Base-by-base conservation (phyloP, 2,329 filamentous ascomycete genomes). In the Alternaria metachromatica region DNA sequence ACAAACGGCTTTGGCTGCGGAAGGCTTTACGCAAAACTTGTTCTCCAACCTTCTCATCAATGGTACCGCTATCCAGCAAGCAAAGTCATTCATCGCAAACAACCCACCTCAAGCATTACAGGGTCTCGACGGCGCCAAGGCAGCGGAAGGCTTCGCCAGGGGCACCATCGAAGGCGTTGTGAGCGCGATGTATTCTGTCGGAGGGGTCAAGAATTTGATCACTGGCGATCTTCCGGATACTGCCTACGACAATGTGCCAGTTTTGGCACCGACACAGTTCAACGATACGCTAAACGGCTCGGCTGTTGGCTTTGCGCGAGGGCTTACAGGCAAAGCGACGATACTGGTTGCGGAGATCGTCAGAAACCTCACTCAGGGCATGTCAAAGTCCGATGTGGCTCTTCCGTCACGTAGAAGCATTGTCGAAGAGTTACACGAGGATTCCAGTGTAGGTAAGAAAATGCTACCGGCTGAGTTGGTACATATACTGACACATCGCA, bases 241-340 rank as follows among this genome's bases (percentile, higher is more conserved):
- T 8, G 62, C 69, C 4, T 43, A 72, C 5, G 66, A 62, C 44
- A 74, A 70, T 9, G 62, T 77, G 6, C 71, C 74, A 4, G 51
- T 66, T 0, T 49, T 77, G 59, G 58, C 44, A 0, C 60, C 65
- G 1, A 67, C 68, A 1, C 55, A 50, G 2, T 77, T 76, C 59
- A 67, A 77, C 26, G 75, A 77, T 43, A 74, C 72, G 1, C 13
- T 76, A 3, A 72, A 71, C 21, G 75, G 75, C 5, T 69, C 70
- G 5, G 67, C 68, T 15, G 68, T 77, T 13, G 65, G 69, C 5
- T 76, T 77, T 41, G 70, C 69, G 9, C 62, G 73, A 15, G 75
- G 75, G 3, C 44, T 77, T 7, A 68, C 65, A 5, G 70, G 74
- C 3, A 72, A 75, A 55, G 74, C 70, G 7, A 72, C 70, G 0